Evolutionary conservation across 352 stramenopile genomes (phyloP).

Genomic region (Phytophthora idaei): DNA sequence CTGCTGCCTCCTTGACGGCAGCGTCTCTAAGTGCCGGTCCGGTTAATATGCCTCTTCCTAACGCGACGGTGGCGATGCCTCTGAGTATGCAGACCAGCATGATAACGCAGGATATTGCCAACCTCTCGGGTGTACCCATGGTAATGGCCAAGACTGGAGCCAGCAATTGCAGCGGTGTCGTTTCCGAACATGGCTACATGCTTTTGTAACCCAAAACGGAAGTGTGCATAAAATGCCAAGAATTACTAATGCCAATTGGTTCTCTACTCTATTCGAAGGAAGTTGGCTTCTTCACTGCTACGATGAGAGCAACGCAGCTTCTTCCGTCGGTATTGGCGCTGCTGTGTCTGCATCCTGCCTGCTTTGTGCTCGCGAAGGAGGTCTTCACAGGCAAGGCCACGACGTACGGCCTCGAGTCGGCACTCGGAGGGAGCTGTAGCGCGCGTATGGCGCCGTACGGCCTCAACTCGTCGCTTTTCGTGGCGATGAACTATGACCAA

Average conservation of each 20-base stretch:
- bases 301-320: conserved; percentile 7
- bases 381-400: conserved; percentile 55
- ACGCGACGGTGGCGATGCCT: conserved; percentile 19
- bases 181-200: conserved; percentile 37
- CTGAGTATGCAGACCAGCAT: conserved; percentile 33
- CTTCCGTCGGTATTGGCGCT: conserved; percentile 1
- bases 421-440: conserved; percentile 59
- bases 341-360: conserved; percentile 14
- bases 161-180: conserved; percentile 4
- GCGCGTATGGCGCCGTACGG: conserved; percentile 49
- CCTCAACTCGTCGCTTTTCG: conserved; percentile 52
- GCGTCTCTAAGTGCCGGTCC: conserved; percentile 16
- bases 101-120: conserved; percentile 30
- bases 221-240: neutral
- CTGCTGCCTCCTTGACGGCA: neutral
- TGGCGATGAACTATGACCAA: conserved; percentile 69
- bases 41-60: conserved; percentile 22
- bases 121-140: conserved; percentile 19
- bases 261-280: neutral
- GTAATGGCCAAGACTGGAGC: conserved; percentile 22
- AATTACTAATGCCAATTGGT: conserved; percentile 7
- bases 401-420: conserved; percentile 51
- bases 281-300: neutral
- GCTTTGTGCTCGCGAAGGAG: conserved; percentile 28
- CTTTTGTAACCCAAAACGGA: conserved; percentile 27